Evolutionary conservation across 2,329 filamentous ascomycete species (phyloP).

Genomic region (Monilinia laxa): DNA sequence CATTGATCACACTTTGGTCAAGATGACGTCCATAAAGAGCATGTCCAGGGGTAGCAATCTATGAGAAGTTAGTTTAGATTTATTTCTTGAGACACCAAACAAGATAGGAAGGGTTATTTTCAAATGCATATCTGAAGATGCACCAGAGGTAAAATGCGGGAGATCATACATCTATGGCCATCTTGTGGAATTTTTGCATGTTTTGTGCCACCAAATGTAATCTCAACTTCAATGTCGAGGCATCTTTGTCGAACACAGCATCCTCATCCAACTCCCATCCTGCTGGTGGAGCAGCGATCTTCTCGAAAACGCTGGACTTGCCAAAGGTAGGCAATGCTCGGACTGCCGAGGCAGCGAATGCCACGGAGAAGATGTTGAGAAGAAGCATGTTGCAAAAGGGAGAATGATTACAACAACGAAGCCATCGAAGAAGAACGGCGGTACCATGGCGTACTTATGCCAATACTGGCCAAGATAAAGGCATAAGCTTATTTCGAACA

Average conservation of each 20-base stretch:
- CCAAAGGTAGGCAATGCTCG: constrained; percentile 18
- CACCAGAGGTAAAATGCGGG: background rate
- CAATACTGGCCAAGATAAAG: constrained; percentile 19
- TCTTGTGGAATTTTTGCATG: constrained; percentile 38
- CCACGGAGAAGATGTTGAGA: constrained; percentile 20
- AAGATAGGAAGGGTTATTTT: background rate
- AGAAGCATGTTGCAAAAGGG: constrained; percentile 23
- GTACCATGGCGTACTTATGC: constrained; percentile 20
- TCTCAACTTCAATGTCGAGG: constrained; percentile 32
- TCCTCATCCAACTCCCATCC: constrained; percentile 34
- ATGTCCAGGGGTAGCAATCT: constrained; percentile 48
- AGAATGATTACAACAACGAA: constrained; percentile 17
- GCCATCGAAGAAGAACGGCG: background rate
- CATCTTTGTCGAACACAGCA: constrained; percentile 33
- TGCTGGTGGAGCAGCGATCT: constrained; percentile 31
- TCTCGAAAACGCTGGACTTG: constrained; percentile 34
- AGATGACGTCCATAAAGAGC: constrained; percentile 56
- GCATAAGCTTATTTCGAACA: constrained; percentile 4
- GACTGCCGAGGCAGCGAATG: constrained; percentile 18
- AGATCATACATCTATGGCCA: constrained; percentile 36
- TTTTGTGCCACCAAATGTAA: constrained; percentile 37
- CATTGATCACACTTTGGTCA: constrained; percentile 50
- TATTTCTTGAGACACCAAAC: background rate
- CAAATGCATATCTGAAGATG: background rate
- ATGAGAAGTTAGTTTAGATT: constrained; percentile 16